Conservation (phyloP, 345 rosid species). For the Ceriops decandra region DNA sequence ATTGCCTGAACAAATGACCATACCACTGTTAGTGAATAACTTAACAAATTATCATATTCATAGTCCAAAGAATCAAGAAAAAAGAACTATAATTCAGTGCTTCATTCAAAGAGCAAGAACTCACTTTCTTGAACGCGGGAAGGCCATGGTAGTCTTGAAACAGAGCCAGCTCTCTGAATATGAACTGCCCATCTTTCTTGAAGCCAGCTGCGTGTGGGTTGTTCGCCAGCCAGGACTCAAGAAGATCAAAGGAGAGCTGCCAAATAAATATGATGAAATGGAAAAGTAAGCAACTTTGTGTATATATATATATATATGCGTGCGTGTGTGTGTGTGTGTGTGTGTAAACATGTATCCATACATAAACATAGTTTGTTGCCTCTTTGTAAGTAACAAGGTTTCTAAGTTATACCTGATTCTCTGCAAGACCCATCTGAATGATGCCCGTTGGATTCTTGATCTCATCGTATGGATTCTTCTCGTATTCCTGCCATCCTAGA, state of each 20-base stretch:
- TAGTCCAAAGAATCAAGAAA: no score
- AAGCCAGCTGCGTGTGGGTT: constrained; percentile 62
- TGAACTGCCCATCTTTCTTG: constrained; percentile 57
- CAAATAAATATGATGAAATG: neutral
- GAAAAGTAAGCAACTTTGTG: neutral
- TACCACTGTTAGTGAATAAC: neutral
- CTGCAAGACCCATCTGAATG: constrained; percentile 87
- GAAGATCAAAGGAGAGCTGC: constrained; percentile 67
- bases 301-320: neutral
- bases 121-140: constrained; percentile 66
- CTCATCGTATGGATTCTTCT: constrained; percentile 69
- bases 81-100: neutral
- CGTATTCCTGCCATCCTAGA: constrained; percentile 77
- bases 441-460: constrained; percentile 61
- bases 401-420: constrained; percentile 54
- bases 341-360: no score
- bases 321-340: no score
- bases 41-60: no score
- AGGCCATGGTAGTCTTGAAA: constrained; percentile 82
- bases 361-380: no score
- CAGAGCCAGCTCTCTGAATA: constrained; percentile 74
- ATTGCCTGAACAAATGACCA: constrained; percentile 44
- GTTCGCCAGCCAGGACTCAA: constrained; percentile 64
- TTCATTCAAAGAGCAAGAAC: neutral
- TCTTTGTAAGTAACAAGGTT: no score